Evolutionary conservation across 495 filamentous ascomycete species (phyloP), one percentile per base, ranked within the genome.

Genomic region (Talaromyces borbonicus): DNA sequence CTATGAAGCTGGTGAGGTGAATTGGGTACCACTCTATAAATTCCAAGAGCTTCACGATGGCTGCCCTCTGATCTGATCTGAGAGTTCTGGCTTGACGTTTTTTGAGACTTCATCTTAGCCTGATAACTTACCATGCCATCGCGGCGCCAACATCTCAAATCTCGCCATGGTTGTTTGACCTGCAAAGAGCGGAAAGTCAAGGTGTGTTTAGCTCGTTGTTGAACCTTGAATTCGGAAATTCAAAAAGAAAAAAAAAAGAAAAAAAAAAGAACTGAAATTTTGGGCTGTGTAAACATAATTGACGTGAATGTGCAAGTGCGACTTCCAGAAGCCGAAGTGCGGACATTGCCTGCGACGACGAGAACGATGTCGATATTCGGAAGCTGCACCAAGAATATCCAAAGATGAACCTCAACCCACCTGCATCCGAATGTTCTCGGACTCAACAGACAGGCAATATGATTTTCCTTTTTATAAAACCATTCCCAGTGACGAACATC

Each of bases 181-280:
- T 67, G 65, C 48, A 69, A 65, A 47, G 53, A 55, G 41, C 55
- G 63, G 38, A 62, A 67, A 50, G 57, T 67, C 22, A 65, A 65
- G 56, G 61, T 62, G 8, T 15, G 59, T 52, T 14, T 36, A 23
- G 11, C 27, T n/a, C n/a, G n/a, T n/a, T n/a, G n/a, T n/a, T n/a
- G n/a, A n/a, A 36, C 9, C 7, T 14, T 3, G 33, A 5, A 14
- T 16, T 36, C 8, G 5, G 16, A n/a, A 3, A 36, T 18, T 18
- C 12, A 14, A 18, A 36, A 36, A 18, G 6, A 5, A 36, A n/a
- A n/a, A n/a, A n/a, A n/a, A n/a, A n/a, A n/a, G n/a, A n/a, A n/a
- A n/a, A n/a, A n/a, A n/a, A n/a, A n/a, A n/a, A n/a, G n/a, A n/a
- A n/a, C 8, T 20, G 31, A 7, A 7, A 9, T 6, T 29, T 19